A percentile compares a stretch with the other conserved stretches of the same genome.
These are phyloP conservation scores for Trichomonascaceae sp. DNA, from an alignment of 1,139 yeast species.

Conservation along the genomic window DNA sequence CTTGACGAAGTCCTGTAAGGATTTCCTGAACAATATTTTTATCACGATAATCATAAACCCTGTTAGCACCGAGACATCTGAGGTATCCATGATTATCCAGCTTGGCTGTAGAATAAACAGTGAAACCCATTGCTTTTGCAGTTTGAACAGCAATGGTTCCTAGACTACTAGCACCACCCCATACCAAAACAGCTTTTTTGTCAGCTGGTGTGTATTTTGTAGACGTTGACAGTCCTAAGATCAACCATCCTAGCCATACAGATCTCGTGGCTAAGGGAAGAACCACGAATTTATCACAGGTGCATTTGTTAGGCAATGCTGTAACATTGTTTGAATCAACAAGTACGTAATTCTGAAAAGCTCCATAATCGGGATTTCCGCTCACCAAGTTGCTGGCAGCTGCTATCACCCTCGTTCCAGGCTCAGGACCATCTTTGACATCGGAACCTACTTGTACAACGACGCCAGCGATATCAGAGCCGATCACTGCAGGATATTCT, in stretches of 20 bases:
- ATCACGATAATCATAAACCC: slow-evolving; percentile 55
- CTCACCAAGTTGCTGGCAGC: not conserved
- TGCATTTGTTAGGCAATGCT: not conserved
- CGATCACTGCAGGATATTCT: not conserved
- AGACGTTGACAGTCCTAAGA: not conserved
- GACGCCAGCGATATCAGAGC: not conserved
- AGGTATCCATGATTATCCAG: slow-evolving; percentile 40
- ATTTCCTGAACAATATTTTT: slow-evolving; percentile 44
- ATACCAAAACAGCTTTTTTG: slow-evolving; percentile 28
- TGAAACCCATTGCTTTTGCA: slow-evolving; percentile 46
- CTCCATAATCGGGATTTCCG: not conserved
- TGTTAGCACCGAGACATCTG: slow-evolving; percentile 53
- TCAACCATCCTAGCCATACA: not conserved
- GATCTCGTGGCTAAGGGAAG: not conserved
- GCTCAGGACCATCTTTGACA: not conserved
- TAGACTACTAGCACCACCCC: slow-evolving; percentile 59
- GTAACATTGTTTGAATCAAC: not conserved
- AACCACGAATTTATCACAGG: not conserved
- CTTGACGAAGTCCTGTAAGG: too few species aligned
- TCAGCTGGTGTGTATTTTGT: not conserved
- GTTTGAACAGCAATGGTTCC: slow-evolving; percentile 52
- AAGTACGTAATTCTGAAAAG: not conserved
- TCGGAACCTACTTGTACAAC: not conserved
- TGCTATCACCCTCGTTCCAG: not conserved
- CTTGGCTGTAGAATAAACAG: slow-evolving; percentile 51